Base-by-base conservation (phyloP, 768 basidiomycete genomes). In the Leccinellum rugosiceps region DNA sequence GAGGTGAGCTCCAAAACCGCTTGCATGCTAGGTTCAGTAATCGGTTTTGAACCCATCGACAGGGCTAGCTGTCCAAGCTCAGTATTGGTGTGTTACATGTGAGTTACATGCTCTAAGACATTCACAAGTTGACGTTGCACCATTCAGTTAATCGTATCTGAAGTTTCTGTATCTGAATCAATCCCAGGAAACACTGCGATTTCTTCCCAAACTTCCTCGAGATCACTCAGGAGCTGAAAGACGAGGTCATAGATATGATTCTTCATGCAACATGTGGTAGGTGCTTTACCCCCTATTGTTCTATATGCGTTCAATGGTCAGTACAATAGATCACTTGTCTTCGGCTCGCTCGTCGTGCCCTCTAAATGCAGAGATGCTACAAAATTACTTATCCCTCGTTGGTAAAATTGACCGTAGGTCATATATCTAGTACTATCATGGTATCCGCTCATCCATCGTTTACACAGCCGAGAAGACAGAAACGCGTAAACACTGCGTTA, bases 21-120 rank as follows among this genome's bases (percentile, higher is more conserved):
- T 32, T 2, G 31, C 31, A 31, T 31, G 31, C 11, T 31, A 4
- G 31, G 31, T 10, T 31, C 10, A 31, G 1, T 31, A 11, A 31
- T 13, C 10, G 31, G 11, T 31, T 25, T 25, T 31, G 31, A 31
- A 31, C 10, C 8, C 31, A 2, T 11, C 17, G 17, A 38, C 17
- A 77, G 76, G 68, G 31, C 48, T 73, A 25, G 75, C 61, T 26
- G 61, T 77, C 10, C 63, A 76, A 62, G 61, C 64, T 3, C 68
- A 77, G 13, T 77, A 77, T 44, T 77, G 76, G 76, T 77, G 21
- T 25, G 56, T 11, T 14, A 31, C 8, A 44, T 9, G 63, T 66
- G 53, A 56, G 59, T 56, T 17, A 17, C 13, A 10, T 31, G 8
- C 31, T 35, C 5, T 28, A 9, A 34, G 1, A 17, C 28, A 10